Percentiles rank a stretch among this genome's conserved stretches.
Evolutionary conservation across 176 grass and related monocot genomes (phyloP).

Genomic region (sorghum (Sorghum bicolor)): DNA sequence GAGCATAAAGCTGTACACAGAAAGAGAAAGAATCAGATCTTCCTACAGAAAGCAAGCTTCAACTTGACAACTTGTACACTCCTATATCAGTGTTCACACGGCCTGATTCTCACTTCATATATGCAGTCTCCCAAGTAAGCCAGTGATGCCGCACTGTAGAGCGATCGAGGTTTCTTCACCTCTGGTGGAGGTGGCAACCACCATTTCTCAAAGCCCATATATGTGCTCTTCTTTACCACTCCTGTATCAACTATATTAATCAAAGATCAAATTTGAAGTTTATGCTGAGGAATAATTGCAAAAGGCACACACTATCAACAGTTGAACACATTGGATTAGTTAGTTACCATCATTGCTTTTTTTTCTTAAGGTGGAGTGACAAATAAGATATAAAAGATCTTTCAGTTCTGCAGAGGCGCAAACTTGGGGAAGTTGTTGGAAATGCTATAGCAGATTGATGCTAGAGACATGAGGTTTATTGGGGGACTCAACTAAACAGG

Average conservation of each 20-base stretch:
- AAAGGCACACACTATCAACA: not conserved
- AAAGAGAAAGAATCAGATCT: slow-evolving; percentile 27
- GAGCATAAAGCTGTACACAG: slow-evolving; percentile 76
- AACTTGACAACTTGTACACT: slow-evolving; percentile 1
- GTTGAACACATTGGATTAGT: not conserved
- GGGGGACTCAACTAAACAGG: not conserved
- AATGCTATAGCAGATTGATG: not conserved
- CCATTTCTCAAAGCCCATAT: slow-evolving; percentile 88
- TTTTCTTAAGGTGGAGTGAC: not conserved
- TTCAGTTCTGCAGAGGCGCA: not conserved
- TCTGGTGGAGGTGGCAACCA: slow-evolving; percentile 65
- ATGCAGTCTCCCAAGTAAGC: slow-evolving; percentile 98
- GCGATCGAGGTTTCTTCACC: slow-evolving; percentile 85
- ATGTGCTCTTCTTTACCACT: slow-evolving; percentile 54
- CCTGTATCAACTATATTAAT: slow-evolving; percentile 4
- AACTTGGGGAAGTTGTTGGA: not conserved
- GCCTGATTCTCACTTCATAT: slow-evolving; percentile 63
- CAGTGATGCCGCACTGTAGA: slow-evolving; percentile 74
- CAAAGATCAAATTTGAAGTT: not conserved
- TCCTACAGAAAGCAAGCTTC: slow-evolving; percentile 15
- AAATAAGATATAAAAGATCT: not conserved
- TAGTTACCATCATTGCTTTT: not conserved
- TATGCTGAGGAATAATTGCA: not conserved
- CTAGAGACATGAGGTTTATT: not conserved
- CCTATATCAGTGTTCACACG: not conserved